Evolutionary conservation across 179 eudicot species (phyloP).

Genomic region (Spergularia azorica): DNA sequence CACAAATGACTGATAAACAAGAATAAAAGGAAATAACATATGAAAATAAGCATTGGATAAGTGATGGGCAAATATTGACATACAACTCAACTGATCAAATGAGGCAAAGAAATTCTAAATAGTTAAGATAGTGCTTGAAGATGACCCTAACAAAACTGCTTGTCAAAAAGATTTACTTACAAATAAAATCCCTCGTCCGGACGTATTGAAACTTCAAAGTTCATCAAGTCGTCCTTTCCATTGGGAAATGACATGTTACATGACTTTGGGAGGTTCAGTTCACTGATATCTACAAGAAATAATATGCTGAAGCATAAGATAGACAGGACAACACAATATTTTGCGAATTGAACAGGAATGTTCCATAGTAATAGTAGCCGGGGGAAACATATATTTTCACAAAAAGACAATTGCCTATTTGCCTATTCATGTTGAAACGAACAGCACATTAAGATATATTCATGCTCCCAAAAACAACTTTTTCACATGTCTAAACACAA

Average conservation of each 20-base stretch:
- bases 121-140: background rate
- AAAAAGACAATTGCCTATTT: background rate
- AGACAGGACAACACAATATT: background rate
- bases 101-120: background rate
- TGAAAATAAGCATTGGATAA: background rate
- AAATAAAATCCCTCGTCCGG: constrained; percentile 95
- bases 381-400: background rate
- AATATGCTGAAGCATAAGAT: background rate
- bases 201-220: constrained; percentile 84
- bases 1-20: background rate
- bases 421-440: background rate
- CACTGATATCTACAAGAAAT: constrained; percentile 77
- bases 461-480: constrained; percentile 1
- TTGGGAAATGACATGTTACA: constrained; percentile 83
- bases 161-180: constrained; percentile 49
- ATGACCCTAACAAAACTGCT: background rate
- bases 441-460: background rate
- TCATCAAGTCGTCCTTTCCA: constrained; percentile 97
- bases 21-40: background rate
- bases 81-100: background rate
- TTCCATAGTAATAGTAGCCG: background rate
- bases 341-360: background rate
- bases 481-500: background rate
- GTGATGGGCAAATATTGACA: background rate
- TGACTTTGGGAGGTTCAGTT: constrained; percentile 82